Conservation (phyloP, 139 green algal genomes). For the Coelastrella sp. region DNA sequence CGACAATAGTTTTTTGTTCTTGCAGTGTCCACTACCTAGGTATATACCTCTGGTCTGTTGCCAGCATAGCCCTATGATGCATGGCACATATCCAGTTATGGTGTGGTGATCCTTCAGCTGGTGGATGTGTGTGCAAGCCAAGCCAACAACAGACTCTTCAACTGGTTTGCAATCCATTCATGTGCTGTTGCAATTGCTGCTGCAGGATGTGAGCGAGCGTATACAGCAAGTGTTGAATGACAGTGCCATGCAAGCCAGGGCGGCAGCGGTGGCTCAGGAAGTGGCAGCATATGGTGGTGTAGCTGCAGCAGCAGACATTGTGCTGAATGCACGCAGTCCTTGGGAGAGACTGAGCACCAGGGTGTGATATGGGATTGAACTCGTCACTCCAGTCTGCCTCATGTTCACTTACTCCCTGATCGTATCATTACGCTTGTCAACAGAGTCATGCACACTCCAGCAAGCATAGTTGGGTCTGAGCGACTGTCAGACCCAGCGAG, state of each 20-base stretch:
- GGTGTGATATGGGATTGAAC: background rate
- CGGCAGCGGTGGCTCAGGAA: constrained; percentile 10
- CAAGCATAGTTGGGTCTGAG: no score
- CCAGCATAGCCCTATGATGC: no score
- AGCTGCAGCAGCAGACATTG: constrained; percentile 13
- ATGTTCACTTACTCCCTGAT: no score
- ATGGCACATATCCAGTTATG: background rate
- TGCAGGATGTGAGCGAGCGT: constrained; percentile 34
- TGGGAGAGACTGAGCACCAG: background rate
- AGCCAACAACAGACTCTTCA: constrained; percentile 4
- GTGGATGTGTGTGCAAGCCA: background rate
- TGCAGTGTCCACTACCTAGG: no score
- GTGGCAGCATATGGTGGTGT: constrained; percentile 11
- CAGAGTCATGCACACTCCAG: no score
- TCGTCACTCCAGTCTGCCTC: no score
- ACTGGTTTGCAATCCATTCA: constrained; percentile 30
- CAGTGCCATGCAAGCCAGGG: constrained; percentile 16
- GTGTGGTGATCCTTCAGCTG: background rate
- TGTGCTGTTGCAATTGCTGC: background rate
- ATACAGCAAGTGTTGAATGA: constrained; percentile 40
- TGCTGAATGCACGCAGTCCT: background rate
- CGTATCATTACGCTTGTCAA: no score
- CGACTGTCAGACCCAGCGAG: no score
- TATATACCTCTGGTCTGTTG: no score
- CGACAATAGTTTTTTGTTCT: no score